Percentiles rank a stretch among this genome's conserved stretches.
phyloP scores from a whole-genome alignment of 768 basidiomycete genomes.

The Suillus sp. region DNA sequence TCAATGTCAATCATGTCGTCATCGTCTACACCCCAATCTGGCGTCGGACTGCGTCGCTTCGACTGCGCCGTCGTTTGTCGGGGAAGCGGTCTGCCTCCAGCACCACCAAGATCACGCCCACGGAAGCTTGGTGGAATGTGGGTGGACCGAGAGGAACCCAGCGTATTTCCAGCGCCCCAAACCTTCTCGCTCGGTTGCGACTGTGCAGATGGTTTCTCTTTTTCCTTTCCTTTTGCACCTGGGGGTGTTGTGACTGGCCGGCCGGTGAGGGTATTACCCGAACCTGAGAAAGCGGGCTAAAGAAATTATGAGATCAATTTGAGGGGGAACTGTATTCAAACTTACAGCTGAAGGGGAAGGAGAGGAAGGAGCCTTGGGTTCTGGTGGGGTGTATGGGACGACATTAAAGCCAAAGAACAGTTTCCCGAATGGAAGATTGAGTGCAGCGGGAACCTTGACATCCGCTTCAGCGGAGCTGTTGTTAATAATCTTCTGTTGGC shows the following conservation, averaged over 20 bases:
- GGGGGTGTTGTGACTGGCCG: slow-evolving; percentile 40
- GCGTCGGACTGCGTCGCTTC: slow-evolving; percentile 62
- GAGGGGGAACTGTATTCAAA: slow-evolving; percentile 2
- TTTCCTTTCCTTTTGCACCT: slow-evolving; percentile 58
- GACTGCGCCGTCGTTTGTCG: slow-evolving; percentile 42
- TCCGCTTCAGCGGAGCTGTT: slow-evolving; percentile 75
- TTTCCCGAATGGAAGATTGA: slow-evolving; percentile 90
- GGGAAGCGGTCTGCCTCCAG: slow-evolving; percentile 53
- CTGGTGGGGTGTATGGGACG: slow-evolving; percentile 62
- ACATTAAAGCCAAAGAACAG: slow-evolving; percentile 96
- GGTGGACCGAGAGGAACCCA: slow-evolving; percentile 41
- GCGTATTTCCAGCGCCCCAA: slow-evolving; percentile 52
- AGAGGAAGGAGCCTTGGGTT: slow-evolving; percentile 28
- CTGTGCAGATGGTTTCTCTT: slow-evolving; percentile 37
- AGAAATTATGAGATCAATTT: not conserved
- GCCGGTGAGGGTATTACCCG: slow-evolving; percentile 69
- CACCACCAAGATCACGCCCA: slow-evolving; percentile 48
- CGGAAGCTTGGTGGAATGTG: slow-evolving; percentile 37
- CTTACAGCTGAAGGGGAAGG: slow-evolving; percentile 34
- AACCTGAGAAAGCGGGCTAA: slow-evolving; percentile 58
- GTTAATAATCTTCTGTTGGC: slow-evolving; percentile 82
- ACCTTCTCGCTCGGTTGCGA: slow-evolving; percentile 36
- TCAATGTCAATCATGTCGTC: slow-evolving; percentile 86
- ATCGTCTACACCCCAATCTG: slow-evolving; percentile 83
- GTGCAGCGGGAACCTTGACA: slow-evolving; percentile 81